phyloP scores from a whole-genome alignment of 2,329 filamentous ascomycete species.

The Xylaria arbuscula region DNA sequence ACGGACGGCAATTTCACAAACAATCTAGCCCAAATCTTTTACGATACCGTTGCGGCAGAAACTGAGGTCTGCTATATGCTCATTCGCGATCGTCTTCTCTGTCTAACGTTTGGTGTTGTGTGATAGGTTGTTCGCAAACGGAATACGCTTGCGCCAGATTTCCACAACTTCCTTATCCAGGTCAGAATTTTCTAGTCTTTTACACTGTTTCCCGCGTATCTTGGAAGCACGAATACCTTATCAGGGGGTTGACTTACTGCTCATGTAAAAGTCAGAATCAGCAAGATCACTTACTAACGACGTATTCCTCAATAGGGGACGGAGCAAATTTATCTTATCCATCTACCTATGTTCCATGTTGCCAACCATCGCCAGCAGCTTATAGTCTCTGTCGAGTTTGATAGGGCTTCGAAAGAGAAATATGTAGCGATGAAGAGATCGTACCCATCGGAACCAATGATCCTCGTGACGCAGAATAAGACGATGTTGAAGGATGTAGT shows the following conservation, averaged over 20 bases:
- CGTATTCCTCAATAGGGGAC: slow-evolving; percentile 41
- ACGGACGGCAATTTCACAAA: slow-evolving; percentile 55
- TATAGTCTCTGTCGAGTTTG: slow-evolving; percentile 49
- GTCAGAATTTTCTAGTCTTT: not conserved
- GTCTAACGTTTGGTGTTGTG: not conserved
- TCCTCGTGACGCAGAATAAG: slow-evolving; percentile 46
- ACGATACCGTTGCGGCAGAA: slow-evolving; percentile 48
- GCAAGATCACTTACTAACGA: not conserved
- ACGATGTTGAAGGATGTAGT: slow-evolving; percentile 43
- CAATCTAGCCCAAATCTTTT: slow-evolving; percentile 51
- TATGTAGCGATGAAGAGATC: slow-evolving; percentile 45
- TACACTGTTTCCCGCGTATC: not conserved
- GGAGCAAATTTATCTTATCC: slow-evolving; percentile 50
- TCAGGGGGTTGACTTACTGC: too few relatives aligned
- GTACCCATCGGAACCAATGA: slow-evolving; percentile 45
- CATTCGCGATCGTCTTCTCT: not conserved
- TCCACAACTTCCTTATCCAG: slow-evolving; percentile 55
- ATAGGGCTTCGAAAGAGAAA: slow-evolving; percentile 34
- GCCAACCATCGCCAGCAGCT: slow-evolving; percentile 56
- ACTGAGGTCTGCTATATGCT: slow-evolving; percentile 33
- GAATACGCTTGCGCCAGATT: slow-evolving; percentile 51
- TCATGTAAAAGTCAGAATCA: not conserved
- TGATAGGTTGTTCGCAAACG: slow-evolving; percentile 49
- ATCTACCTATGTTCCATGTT: slow-evolving; percentile 54
- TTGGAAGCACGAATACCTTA: not conserved